phyloP scores from a whole-genome alignment of 2,329 filamentous ascomycete genomes.

The Aspergillus neotritici region DNA sequence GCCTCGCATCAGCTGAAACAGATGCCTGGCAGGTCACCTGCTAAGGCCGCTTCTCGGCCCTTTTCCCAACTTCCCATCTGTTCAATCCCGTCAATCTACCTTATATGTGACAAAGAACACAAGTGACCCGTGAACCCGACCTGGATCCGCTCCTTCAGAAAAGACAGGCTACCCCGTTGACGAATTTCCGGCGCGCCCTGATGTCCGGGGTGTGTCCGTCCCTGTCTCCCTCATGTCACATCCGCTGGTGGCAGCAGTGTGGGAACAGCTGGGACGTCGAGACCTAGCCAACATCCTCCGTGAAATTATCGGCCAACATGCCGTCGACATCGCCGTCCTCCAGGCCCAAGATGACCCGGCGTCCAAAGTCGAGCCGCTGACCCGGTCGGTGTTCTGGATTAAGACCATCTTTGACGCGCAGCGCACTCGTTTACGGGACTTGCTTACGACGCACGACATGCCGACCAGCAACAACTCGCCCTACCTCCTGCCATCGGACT shows the following conservation, averaged over 20 bases:
- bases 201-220: no score
- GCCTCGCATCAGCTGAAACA: no score
- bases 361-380: constrained; percentile 20
- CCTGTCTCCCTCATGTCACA: constrained; percentile 28
- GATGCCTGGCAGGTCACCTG: no score
- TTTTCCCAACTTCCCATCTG: no score
- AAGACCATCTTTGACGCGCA: constrained; percentile 34
- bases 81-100: no score
- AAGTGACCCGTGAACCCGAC: no score
- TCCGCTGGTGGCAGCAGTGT: constrained; percentile 31
- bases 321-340: constrained; percentile 22
- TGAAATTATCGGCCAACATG: constrained; percentile 34
- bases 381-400: constrained; percentile 30
- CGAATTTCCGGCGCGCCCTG: no score
- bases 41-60: no score
- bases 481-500: constrained; percentile 27
- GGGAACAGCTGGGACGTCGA: constrained; percentile 30
- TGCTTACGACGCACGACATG: constrained; percentile 23
- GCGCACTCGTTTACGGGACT: constrained; percentile 29
- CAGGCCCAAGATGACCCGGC: constrained; percentile 20
- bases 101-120: no score
- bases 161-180: no score
- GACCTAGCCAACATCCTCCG: constrained; percentile 31
- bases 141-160: no score
- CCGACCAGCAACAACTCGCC: constrained; percentile 23